Conservation (phyloP, 805 yeast species). For the Lachancea mirantina region DNA sequence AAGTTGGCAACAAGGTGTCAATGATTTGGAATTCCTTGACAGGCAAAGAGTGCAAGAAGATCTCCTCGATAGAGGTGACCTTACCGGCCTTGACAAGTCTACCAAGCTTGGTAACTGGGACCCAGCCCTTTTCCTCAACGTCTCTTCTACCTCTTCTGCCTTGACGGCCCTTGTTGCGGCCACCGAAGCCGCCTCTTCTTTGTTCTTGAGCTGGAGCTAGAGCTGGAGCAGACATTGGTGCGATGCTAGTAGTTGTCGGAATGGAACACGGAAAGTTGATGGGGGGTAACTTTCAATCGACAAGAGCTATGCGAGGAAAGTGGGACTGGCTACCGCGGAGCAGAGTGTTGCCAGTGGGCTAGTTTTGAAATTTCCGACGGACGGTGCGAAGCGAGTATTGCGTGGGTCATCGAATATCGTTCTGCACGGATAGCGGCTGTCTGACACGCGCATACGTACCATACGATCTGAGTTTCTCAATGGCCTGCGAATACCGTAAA, state of each 20-base stretch:
- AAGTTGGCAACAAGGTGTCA: slow-evolving; percentile 90
- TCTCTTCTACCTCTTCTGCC: slow-evolving; percentile 70
- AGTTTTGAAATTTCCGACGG: background rate
- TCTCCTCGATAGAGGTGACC: slow-evolving; percentile 93
- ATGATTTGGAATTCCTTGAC: slow-evolving; percentile 99
- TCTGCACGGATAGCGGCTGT: no score
- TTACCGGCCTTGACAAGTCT: slow-evolving; percentile 99
- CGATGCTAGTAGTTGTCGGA: slow-evolving; percentile 33
- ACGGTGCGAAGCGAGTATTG: background rate
- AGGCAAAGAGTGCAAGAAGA: slow-evolving; percentile 98
- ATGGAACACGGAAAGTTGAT: slow-evolving; percentile 48
- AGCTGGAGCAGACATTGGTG: slow-evolving; percentile 38
- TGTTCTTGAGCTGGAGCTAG: slow-evolving; percentile 30
- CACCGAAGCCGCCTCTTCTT: slow-evolving; percentile 49
- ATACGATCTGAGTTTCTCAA: no score
- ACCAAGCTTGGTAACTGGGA: slow-evolving; percentile 99
- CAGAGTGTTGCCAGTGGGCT: background rate
- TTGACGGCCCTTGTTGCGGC: slow-evolving; percentile 48
- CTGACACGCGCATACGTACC: no score
- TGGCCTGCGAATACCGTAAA: no score
- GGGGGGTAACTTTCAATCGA: slow-evolving; percentile 50
- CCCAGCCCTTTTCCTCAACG: slow-evolving; percentile 98
- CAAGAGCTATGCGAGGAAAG: slow-evolving; percentile 14
- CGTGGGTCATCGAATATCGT: slow-evolving; percentile 1
- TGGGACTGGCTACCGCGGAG: background rate